Percentiles rank a stretch among this genome's conserved stretches.
Conservation (phyloP, 2,329 filamentous ascomycete genomes). For the Microsporum canis region DNA sequence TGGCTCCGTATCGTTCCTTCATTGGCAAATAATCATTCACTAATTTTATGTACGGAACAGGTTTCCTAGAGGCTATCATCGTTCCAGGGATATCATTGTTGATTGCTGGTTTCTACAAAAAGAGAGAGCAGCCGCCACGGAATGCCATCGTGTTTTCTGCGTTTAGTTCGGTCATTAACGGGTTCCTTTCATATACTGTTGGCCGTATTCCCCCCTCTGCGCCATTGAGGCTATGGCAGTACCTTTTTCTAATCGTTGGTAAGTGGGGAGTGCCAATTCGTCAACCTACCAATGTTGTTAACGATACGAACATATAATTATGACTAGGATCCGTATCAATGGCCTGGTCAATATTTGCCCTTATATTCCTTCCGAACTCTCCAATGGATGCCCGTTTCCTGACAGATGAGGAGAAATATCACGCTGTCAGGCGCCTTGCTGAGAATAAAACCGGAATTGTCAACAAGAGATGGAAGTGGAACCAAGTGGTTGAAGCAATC, state of each 20-base stretch:
- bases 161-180: conserved; percentile 23
- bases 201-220: conserved; percentile 40
- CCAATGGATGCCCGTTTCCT: conserved; percentile 45
- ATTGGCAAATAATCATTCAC: not conserved
- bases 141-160: conserved; percentile 30
- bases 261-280: not conserved
- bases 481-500: conserved; percentile 24
- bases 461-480: conserved; percentile 21
- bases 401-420: conserved; percentile 44
- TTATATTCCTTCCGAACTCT: conserved; percentile 44
- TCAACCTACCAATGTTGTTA: not conserved
- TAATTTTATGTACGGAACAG: conserved; percentile 5
- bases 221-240: conserved; percentile 42
- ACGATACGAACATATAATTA: not conserved
- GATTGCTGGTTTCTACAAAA: conserved; percentile 31
- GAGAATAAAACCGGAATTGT: conserved; percentile 31
- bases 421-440: conserved; percentile 33
- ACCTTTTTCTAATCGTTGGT: conserved; percentile 47
- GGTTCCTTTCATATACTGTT: conserved; percentile 39
- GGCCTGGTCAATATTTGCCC: conserved; percentile 43
- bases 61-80: conserved; percentile 26
- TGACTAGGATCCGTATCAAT: conserved; percentile 32
- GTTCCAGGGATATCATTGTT: conserved; percentile 27
- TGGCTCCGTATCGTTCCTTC: conserved; percentile 2
- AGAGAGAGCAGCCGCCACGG: conserved; percentile 27